Percentiles rank a stretch among this genome's conserved stretches.
These are phyloP conservation scores for Jatropha multifida DNA, from an alignment of 441 rosid species.

Conservation along the genomic window DNA sequence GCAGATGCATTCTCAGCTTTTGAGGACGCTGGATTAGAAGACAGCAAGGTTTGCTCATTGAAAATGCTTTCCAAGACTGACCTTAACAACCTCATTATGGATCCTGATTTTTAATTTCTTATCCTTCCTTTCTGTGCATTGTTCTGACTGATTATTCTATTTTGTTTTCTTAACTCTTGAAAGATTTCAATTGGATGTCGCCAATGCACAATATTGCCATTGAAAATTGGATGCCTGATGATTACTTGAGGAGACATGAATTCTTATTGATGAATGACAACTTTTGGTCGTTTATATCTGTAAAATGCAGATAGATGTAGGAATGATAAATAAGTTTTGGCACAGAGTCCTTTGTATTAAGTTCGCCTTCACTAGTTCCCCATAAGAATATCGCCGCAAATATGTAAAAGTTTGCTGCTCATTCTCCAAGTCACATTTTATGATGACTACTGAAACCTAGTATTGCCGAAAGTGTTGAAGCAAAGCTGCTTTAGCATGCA, in stretches of 20 bases:
- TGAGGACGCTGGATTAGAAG: conserved; percentile 86
- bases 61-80: conserved; percentile 19
- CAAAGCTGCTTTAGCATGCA: too few relatives aligned
- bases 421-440: not conserved
- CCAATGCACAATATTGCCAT: not conserved
- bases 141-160: conserved; percentile 1
- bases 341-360: not conserved
- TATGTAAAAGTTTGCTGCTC: not conserved
- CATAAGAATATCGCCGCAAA: not conserved
- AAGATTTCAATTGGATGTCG: not conserved
- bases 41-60: conserved; percentile 51
- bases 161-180: not conserved
- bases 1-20: conserved; percentile 99
- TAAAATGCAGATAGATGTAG: not conserved
- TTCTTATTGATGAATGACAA: not conserved
- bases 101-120: conserved; percentile 2
- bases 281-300: not conserved
- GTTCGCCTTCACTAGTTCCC: not conserved
- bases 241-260: not conserved
- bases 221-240: not conserved
- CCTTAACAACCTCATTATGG: not conserved
- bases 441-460: not conserved
- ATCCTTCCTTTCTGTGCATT: not conserved
- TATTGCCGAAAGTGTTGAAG: too few relatives aligned
- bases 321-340: not conserved